Evolutionary conservation across 208 protist genomes (phyloP), one percentile per base, ranked within the genome.

Genomic region (Acanthamoeba healyi): DNA sequence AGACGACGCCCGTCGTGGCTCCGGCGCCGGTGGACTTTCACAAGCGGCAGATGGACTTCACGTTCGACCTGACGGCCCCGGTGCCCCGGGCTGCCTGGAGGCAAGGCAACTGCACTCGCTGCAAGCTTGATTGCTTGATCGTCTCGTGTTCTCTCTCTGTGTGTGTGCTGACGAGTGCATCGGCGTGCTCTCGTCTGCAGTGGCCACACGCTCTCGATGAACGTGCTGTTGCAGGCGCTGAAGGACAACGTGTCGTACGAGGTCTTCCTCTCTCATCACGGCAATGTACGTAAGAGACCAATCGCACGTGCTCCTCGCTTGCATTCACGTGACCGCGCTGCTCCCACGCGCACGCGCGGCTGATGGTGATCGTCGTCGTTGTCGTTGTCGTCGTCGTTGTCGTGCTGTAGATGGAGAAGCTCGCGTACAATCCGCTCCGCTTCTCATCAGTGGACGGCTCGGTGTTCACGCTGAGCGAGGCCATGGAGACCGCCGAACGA

Each of bases 191-290:
- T 58, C 51, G 51, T 70, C 63, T 17, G 67, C 67, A 77, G 67
- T 5, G 67, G 67, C 67, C 67, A 77, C 24, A 22, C 32, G 36
- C n/a, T 77, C 0, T 42, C 67, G 67, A 77, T 77, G 67, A 24
- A 36, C 67, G 67, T 77, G 38, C n/a, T 77, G 38, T 17, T 77
- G 67, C 67, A 77, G 67, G 67, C 67, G 17, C 14, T 77, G 26
- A 77, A 77, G 67, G 36, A 77, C 15, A 77, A 77, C 67, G 26
- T 77, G 34, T 77, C 67, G 34, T 77, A 77, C 67, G 67, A 77
- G 36, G 67, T 77, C 36, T 44, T 77, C 34, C 2, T 77, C 12
- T 42, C n/a, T 4, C 67, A 32, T 2, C 67, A 77, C 29, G 34
- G 26, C 67, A 22, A 5, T 44, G 67, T 77, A 44, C 36, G 58